Percentiles rank a stretch among this genome's conserved stretches.
Evolutionary conservation across 169 alveolate genomes (phyloP).

Genomic region (Fabrea salina): DNA sequence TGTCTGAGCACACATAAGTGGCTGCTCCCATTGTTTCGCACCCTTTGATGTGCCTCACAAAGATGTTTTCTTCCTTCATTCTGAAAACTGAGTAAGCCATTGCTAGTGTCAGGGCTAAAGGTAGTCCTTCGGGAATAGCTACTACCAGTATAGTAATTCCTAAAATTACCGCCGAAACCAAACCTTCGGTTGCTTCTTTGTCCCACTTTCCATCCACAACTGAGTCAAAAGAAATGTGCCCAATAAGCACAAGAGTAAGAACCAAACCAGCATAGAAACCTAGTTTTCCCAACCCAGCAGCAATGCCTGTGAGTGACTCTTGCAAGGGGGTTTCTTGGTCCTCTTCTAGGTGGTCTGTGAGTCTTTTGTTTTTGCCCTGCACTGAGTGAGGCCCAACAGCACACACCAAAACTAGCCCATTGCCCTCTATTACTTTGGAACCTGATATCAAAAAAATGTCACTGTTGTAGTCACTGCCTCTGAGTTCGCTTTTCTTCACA

Average conservation of each 20-base stretch:
- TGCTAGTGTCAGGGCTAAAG: slow-evolving; percentile 81
- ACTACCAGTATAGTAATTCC: slow-evolving; percentile 83
- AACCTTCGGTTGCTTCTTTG: slow-evolving; percentile 35
- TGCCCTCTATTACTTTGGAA: slow-evolving; percentile 67
- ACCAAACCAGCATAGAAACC: slow-evolving; percentile 73
- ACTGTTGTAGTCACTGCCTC: slow-evolving; percentile 43
- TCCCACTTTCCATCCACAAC: neutral
- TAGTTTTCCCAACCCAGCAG: slow-evolving; percentile 67
- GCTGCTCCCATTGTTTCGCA: slow-evolving; percentile 89
- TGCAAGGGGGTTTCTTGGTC: slow-evolving; percentile 72
- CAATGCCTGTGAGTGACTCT: slow-evolving; percentile 68
- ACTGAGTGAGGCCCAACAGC: slow-evolving; percentile 74
- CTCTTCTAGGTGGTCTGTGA: slow-evolving; percentile 51
- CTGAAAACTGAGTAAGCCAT: slow-evolving; percentile 78
- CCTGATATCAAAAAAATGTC: slow-evolving; percentile 51
- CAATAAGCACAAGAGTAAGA: slow-evolving; percentile 54
- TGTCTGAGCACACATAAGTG: slow-evolving; percentile 78
- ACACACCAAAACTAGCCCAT: slow-evolving; percentile 70
- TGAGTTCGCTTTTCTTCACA: slow-evolving; percentile 35
- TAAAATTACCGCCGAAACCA: slow-evolving; percentile 57
- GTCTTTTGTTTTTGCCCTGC: slow-evolving; percentile 64
- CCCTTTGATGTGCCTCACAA: slow-evolving; percentile 78
- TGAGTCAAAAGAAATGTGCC: neutral
- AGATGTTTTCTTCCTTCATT: slow-evolving; percentile 77
- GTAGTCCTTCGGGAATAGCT: slow-evolving; percentile 88